phyloP scores from a whole-genome alignment of 2,329 filamentous ascomycete species.

The Talaromyces sp. region DNA sequence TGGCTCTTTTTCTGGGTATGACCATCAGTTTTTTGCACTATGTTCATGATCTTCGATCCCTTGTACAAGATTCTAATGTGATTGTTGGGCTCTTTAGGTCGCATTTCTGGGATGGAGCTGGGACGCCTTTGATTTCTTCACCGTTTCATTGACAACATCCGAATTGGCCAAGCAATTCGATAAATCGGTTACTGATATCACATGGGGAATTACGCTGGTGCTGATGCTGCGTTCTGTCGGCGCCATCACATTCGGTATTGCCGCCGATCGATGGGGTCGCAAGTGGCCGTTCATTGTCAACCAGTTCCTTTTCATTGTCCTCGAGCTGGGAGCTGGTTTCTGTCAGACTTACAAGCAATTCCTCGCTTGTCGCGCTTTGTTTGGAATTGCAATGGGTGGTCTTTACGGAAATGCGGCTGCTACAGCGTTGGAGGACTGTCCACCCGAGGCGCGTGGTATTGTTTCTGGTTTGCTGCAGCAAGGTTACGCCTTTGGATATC shows the following conservation, averaged over 20 bases:
- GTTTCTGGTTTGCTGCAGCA: conserved; percentile 66
- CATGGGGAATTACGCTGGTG: conserved; percentile 61
- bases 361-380: conserved; percentile 61
- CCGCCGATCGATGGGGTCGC: conserved; percentile 56
- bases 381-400: conserved; percentile 67
- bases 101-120: conserved; percentile 55
- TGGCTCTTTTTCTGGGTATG: conserved; percentile 62
- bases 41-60: no score
- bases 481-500: conserved; percentile 66
- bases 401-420: conserved; percentile 65
- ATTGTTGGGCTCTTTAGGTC: no score
- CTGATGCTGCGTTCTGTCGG: conserved; percentile 65
- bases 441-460: conserved; percentile 59
- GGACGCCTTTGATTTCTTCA: conserved; percentile 66
- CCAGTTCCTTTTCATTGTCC: conserved; percentile 62
- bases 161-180: conserved; percentile 57
- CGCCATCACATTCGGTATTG: conserved; percentile 59
- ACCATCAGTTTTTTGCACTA: no score
- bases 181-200: conserved; percentile 60
- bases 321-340: conserved; percentile 65
- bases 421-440: conserved; percentile 65
- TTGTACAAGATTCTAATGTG: not conserved
- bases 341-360: conserved; percentile 61
- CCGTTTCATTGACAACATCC: conserved; percentile 59
- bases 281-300: conserved; percentile 65